Conservation (phyloP, 805 yeast genomes). For the Deakozyma indianensis region DNA sequence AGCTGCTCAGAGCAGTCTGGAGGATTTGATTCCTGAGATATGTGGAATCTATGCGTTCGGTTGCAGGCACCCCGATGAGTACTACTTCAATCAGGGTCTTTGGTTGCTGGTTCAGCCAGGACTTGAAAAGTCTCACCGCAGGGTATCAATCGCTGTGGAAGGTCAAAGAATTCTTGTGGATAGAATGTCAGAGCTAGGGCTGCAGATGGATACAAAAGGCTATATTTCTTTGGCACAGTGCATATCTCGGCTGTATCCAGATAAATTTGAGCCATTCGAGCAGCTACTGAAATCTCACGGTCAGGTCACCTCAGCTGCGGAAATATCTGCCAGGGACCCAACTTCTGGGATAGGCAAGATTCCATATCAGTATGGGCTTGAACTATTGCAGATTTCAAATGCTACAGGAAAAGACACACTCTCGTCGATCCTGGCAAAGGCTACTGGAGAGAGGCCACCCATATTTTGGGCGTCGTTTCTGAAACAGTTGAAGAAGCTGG, state of each 20-base stretch:
- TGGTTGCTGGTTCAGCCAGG: not conserved
- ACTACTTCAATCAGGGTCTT: not conserved
- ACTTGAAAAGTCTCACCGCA: not conserved
- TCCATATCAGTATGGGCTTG: constrained; percentile 8
- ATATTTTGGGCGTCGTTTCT: constrained; percentile 16
- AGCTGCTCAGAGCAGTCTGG: not conserved
- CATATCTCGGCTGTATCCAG: constrained; percentile 7
- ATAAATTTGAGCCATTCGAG: constrained; percentile 6
- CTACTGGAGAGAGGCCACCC: constrained; percentile 4
- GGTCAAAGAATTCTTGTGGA: not conserved
- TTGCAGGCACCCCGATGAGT: not conserved
- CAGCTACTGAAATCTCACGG: constrained; percentile 3
- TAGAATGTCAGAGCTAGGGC: not conserved
- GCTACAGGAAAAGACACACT: constrained; percentile 8
- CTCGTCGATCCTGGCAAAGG: constrained; percentile 3
- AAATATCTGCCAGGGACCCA: not conserved
- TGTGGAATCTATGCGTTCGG: not conserved
- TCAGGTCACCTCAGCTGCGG: not conserved
- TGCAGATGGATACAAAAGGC: constrained; percentile 17
- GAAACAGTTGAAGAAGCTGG: constrained; percentile 8
- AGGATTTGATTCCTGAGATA: not conserved
- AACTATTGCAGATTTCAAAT: constrained; percentile 6
- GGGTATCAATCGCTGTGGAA: not conserved
- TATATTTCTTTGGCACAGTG: constrained; percentile 16
- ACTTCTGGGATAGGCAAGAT: constrained; percentile 3